Evolutionary conservation across 352 stramenopile genomes (phyloP).

Genomic region (Phytopythium vexans): DNA sequence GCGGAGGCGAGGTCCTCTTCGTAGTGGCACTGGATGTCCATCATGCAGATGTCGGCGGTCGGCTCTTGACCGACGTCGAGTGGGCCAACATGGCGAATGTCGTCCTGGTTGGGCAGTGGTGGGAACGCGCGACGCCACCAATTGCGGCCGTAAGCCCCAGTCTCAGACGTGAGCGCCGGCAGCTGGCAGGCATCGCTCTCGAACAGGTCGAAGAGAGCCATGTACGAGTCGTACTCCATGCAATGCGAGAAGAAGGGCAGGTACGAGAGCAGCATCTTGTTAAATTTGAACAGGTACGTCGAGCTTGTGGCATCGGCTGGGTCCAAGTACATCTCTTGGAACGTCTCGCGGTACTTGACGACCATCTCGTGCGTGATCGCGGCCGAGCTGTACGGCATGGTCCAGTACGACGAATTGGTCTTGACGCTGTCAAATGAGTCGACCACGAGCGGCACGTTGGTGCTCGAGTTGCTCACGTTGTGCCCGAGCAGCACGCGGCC

Average conservation of each 20-base stretch:
- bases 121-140: constrained; percentile 78
- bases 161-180: constrained; percentile 76
- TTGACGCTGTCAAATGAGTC: constrained; percentile 65
- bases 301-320: constrained; percentile 29
- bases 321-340: constrained; percentile 86
- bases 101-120: constrained; percentile 92
- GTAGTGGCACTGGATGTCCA: constrained; percentile 88
- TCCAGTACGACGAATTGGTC: constrained; percentile 54
- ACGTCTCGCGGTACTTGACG: constrained; percentile 95
- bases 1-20: constrained; percentile 89
- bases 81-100: constrained; percentile 89
- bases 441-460: constrained; percentile 66
- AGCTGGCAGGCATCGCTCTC: constrained; percentile 88
- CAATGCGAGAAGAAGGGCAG: constrained; percentile 97
- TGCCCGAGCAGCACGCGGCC: constrained; percentile 93
- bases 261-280: constrained; percentile 91
- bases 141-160: constrained; percentile 50
- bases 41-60: constrained; percentile 90
- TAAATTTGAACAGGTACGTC: constrained; percentile 73
- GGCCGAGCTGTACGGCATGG: constrained; percentile 69
- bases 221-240: constrained; percentile 94
- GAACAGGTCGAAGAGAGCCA: constrained; percentile 91
- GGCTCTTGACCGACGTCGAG: constrained; percentile 87
- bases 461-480: constrained; percentile 74
- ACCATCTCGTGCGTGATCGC: constrained; percentile 84